Conservation (phyloP, 2,329 filamentous ascomycete genomes). For the Penicillium olsonii region DNA sequence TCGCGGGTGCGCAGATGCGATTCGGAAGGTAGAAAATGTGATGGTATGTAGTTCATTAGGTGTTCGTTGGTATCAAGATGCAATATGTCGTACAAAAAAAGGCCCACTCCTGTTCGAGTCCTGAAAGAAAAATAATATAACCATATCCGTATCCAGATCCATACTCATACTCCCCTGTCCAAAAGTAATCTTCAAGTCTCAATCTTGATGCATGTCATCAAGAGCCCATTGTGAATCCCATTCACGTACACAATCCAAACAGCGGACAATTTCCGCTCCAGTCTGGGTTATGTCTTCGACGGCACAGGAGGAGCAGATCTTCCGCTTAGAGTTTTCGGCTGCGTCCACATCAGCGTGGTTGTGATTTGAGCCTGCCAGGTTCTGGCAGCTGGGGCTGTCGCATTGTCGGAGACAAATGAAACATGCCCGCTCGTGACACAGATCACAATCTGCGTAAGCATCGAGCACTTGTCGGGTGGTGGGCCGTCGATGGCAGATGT, state of each 20-base stretch:
- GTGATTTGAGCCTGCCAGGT: conserved; percentile 1
- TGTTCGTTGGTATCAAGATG: conserved; percentile 8
- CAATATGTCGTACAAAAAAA: conserved; percentile 6
- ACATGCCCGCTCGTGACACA: conserved; percentile 41
- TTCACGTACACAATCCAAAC: conserved; percentile 38
- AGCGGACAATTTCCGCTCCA: conserved; percentile 39
- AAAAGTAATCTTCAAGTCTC: background rate
- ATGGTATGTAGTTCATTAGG: background rate
- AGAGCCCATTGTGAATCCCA: conserved; percentile 14
- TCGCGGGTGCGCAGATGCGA: conserved; percentile 83
- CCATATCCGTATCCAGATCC: background rate
- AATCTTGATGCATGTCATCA: conserved; percentile 16
- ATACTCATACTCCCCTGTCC: background rate
- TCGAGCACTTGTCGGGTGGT: conserved; percentile 43
- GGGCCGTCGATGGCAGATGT: conserved; percentile 45
- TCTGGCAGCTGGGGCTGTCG: conserved; percentile 31
- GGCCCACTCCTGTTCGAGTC: background rate
- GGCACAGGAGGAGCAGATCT: conserved; percentile 43
- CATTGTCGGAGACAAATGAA: conserved; percentile 47
- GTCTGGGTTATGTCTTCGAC: conserved; percentile 41
- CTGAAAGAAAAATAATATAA: background rate
- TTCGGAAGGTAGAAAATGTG: conserved; percentile 60
- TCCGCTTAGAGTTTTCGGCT: conserved; percentile 21
- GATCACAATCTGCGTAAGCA: conserved; percentile 44
- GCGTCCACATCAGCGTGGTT: background rate